A percentile compares a stretch with the other conserved stretches of the same genome.
Evolutionary conservation across 1,284 basidiomycete species (phyloP).

Genomic region (Pseudozyma tsukubaensis): DNA sequence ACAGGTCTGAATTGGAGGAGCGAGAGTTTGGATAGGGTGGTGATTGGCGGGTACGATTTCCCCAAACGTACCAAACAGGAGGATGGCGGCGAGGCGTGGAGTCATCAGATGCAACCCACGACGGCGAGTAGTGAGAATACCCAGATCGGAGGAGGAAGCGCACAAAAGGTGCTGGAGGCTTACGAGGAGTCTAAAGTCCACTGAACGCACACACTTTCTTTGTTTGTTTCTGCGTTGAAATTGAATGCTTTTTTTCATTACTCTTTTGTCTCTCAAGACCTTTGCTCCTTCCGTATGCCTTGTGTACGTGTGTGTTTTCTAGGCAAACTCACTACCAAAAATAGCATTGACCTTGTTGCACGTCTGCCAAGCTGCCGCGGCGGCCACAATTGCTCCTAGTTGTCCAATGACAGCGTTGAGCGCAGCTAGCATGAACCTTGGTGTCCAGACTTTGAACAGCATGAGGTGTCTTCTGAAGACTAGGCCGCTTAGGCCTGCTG

Average conservation of each 20-base stretch:
- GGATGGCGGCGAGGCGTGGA: neutral
- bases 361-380: constrained; percentile 41
- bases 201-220: neutral
- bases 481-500: constrained; percentile 76
- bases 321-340: constrained; percentile 51
- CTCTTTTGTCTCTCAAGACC: neutral
- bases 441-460: constrained; percentile 99
- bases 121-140: constrained; percentile 8
- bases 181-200: constrained; percentile 24
- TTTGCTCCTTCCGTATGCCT: neutral
- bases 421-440: constrained; percentile 85
- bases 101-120: constrained; percentile 25
- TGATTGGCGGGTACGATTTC: constrained; percentile 25
- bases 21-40: constrained; percentile 17
- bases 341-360: constrained; percentile 46
- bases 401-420: constrained; percentile 71
- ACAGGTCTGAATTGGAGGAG: constrained; percentile 23
- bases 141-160: constrained; percentile 4
- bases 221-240: neutral
- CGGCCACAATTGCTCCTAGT: constrained; percentile 68
- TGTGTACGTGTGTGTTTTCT: neutral
- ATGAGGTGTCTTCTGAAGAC: constrained; percentile 87
- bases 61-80: neutral
- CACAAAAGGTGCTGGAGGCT: constrained; percentile 36
- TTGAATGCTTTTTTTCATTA: neutral